These are phyloP conservation scores for Diphasiastrum complanatum DNA, from an alignment of 83 land plant species.

Conservation along the genomic window DNA sequence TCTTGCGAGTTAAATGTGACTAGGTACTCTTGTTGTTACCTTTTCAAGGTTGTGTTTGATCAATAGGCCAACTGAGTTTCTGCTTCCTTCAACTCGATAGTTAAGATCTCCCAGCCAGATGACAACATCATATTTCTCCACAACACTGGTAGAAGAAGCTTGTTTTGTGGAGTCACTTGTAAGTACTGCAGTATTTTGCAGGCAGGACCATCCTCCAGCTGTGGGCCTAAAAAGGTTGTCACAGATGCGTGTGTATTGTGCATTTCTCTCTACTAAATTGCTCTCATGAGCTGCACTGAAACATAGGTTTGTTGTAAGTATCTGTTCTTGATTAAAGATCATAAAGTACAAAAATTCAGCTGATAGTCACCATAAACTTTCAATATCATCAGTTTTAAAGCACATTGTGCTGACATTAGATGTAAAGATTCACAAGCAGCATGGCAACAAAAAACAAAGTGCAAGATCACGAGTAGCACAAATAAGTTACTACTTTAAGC, in stretches of 20 bases:
- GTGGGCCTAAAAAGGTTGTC: constrained; percentile 29
- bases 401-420: too few species aligned
- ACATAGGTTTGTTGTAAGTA: not conserved
- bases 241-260: constrained; percentile 49
- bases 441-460: too few species aligned
- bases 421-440: too few species aligned
- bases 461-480: too few species aligned
- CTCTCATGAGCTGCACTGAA: constrained; percentile 63
- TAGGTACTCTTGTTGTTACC: too few species aligned
- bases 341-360: not conserved
- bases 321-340: too few species aligned
- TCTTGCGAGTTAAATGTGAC: too few species aligned
- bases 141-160: not conserved
- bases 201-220: not conserved
- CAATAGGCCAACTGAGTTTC: constrained; percentile 46
- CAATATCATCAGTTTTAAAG: too few species aligned
- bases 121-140: constrained; percentile 40
- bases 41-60: constrained; percentile 51
- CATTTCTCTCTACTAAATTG: constrained; percentile 61
- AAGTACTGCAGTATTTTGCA: not conserved
- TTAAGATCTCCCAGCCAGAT: constrained; percentile 87
- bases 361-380: not conserved
- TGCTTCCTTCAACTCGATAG: constrained; percentile 53
- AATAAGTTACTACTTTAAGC: too few species aligned
- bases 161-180: not conserved